Evolutionary conservation across 129 eudicot genomes (phyloP).

Genomic region (Glebionis coronaria): DNA sequence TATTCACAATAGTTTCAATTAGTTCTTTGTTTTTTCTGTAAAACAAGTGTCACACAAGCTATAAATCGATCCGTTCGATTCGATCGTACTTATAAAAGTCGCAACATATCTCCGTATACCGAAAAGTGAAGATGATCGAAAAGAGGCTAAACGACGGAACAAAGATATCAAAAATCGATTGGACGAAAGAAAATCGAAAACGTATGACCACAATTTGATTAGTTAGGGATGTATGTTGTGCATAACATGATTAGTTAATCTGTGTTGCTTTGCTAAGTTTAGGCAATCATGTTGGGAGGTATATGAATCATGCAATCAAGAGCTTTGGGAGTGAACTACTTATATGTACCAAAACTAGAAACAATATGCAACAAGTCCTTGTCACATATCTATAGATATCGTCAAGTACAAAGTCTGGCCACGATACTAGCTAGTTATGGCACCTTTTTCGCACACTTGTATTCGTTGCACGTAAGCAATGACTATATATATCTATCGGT

Average conservation of each 20-base stretch:
- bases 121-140: not conserved
- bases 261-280: slow-evolving; percentile 38
- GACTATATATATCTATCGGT: no score
- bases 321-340: slow-evolving; percentile 15
- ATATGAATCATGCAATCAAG: slow-evolving; percentile 29
- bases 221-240: slow-evolving; percentile 14
- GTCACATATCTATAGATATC: not conserved
- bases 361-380: slow-evolving; percentile 22
- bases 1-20: slow-evolving; percentile 6
- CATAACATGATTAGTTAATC: slow-evolving; percentile 41
- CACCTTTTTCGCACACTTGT: not conserved
- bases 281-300: slow-evolving; percentile 38
- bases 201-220: slow-evolving; percentile 26
- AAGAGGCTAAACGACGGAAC: slow-evolving; percentile 9
- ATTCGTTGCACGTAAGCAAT: no score
- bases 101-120: slow-evolving; percentile 9
- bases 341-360: slow-evolving; percentile 25
- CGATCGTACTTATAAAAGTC: slow-evolving; percentile 16
- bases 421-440: not conserved
- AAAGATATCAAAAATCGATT: slow-evolving; percentile 18
- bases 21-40: not conserved
- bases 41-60: slow-evolving; percentile 5
- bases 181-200: slow-evolving; percentile 25
- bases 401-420: slow-evolving; percentile 25
- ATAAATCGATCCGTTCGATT: not conserved